Conservation (phyloP, 441 rosid genomes). For the Jatropha podagrica region DNA sequence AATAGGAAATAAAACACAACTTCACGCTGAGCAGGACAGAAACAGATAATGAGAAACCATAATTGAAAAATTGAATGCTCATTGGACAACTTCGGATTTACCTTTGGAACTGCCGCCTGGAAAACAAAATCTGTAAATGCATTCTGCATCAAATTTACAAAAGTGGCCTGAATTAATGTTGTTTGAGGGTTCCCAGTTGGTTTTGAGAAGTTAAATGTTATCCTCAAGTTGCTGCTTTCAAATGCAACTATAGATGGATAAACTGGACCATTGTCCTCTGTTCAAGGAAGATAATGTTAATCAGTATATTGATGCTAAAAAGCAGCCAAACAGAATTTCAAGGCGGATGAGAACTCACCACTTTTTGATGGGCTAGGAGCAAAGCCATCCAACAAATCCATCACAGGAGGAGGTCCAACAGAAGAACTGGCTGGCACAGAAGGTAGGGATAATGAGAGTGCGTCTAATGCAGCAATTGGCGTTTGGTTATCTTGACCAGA, state of each 20-base stretch:
- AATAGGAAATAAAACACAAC: neutral
- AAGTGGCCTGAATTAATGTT: slow-evolving; percentile 68
- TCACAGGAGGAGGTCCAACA: slow-evolving; percentile 49
- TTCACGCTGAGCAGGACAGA: neutral
- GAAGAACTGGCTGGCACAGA: slow-evolving; percentile 42
- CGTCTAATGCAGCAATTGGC: slow-evolving; percentile 43
- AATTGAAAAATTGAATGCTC: neutral
- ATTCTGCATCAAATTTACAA: slow-evolving; percentile 69
- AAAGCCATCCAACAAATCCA: slow-evolving; percentile 92
- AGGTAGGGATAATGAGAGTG: slow-evolving; percentile 44
- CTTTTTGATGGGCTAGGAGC: slow-evolving; percentile 51
- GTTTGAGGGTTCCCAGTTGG: slow-evolving; percentile 70
- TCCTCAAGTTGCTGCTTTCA: slow-evolving; percentile 81
- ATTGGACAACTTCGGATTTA: slow-evolving; percentile 30
- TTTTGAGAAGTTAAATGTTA: slow-evolving; percentile 83
- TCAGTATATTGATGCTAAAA: slow-evolving; percentile 19
- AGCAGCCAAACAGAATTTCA: slow-evolving; percentile 21
- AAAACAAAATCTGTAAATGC: slow-evolving; percentile 74
- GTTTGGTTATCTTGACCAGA: slow-evolving; percentile 40
- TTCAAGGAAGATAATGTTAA: slow-evolving; percentile 23
- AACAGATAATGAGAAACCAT: neutral
- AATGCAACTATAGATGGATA: slow-evolving; percentile 79
- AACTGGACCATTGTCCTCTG: slow-evolving; percentile 79
- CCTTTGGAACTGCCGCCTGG: slow-evolving; percentile 99
- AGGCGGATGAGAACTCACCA: slow-evolving; percentile 44